Evolutionary conservation across 1,284 basidiomycete species (phyloP), one percentile per base, ranked within the genome.

Genomic region (Cutaneotrichosporon sp.): DNA sequence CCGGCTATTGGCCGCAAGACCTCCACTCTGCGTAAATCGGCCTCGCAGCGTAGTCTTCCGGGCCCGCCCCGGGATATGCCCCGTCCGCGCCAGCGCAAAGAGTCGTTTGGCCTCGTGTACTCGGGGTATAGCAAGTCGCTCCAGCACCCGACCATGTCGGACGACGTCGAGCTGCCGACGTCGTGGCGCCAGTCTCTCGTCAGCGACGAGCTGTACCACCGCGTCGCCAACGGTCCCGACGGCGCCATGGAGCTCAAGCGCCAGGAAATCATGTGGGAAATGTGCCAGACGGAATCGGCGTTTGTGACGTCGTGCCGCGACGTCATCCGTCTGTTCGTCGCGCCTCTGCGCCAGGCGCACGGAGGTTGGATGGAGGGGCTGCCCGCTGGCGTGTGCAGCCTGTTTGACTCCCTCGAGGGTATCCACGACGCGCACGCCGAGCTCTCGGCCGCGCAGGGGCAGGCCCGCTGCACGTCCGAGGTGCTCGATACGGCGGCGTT

Each of bases 401-500:
- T 91, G 23, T 84, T 93, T 58, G 88, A 90, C 68, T 87, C 86
- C 82, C 76, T 92, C 44, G 88, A 91, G 62, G 86, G 88, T 59
- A 88, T 94, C 56, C 77, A 85, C 13, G 83, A 85, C 54, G 76
- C 90, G 1, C 90, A 94, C 60, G 73, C 77, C 2, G 80, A 84
- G 54, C 77, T 92, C 21, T 77, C 79, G 5, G 74, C 78, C 1
- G 73, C 80, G 0, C 70, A 89, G 47, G 76, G 80, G 21, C 65
- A 76, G 4, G 72, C 78, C 35, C 77, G 59, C 14, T 57, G 64
- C 9, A 36, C 22, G 21, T 54, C 52, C 14, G 46, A 40, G 4
- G 51, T 66, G 4, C 77, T 47, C 68, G 78, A 53, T 65, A 73
- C 47, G 76, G 82, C 58, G 69, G 49, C 65, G 8, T 75, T 90